These are phyloP conservation scores for Quercus gilva DNA, from an alignment of 306 rosid genomes.

Conservation along the genomic window DNA sequence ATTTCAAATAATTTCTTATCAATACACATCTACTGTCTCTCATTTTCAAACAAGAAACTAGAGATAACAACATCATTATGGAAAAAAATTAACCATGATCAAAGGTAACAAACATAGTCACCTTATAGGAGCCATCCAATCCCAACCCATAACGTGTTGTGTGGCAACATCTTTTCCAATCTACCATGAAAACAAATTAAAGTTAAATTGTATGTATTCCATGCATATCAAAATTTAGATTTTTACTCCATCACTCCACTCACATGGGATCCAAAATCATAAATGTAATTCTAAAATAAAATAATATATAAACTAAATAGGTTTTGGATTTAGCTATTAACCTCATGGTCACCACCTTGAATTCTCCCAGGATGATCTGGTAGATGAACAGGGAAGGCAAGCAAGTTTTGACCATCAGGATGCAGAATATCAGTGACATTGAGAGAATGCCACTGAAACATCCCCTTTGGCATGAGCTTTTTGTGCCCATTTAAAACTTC, in stretches of 20 bases:
- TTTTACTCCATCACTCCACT: constrained; percentile 14
- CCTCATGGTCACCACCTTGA: constrained; percentile 98
- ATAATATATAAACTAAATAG: constrained; percentile 1
- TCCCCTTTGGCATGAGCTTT: constrained; percentile 68
- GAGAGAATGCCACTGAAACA: constrained; percentile 87
- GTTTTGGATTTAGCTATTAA: constrained; percentile 14
- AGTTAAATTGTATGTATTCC: neutral
- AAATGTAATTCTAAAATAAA: neutral
- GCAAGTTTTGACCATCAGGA: constrained; percentile 64
- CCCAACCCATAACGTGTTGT: constrained; percentile 95
- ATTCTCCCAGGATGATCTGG: constrained; percentile 94
- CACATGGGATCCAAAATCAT: neutral
- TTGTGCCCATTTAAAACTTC: constrained; percentile 81
- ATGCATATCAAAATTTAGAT: no score
- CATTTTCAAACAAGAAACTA: neutral
- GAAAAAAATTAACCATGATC: neutral
- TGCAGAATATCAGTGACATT: constrained; percentile 76
- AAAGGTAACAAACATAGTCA: constrained; percentile 31
- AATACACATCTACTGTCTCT: no score
- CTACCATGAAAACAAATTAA: constrained; percentile 32
- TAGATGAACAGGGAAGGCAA: constrained; percentile 91
- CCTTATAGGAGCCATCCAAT: constrained; percentile 98
- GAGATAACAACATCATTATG: neutral
- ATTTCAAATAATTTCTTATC: neutral
- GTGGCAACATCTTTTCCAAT: constrained; percentile 94